Base-by-base conservation (phyloP, 2,329 filamentous ascomycete species). In the Xylaria sp. region DNA sequence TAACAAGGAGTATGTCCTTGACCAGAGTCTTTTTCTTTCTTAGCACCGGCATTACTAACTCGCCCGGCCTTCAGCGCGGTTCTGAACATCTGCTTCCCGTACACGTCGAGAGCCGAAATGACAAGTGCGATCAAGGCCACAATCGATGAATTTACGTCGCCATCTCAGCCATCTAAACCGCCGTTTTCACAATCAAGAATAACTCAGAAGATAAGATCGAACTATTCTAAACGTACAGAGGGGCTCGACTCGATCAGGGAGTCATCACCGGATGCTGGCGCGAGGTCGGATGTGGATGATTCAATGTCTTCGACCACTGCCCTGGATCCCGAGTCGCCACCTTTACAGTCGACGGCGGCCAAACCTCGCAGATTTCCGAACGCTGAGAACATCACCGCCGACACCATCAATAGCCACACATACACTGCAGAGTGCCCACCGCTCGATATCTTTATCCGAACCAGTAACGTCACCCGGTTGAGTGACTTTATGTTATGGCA, bases 401-500 rank as follows among this genome's bases (percentile, higher is more conserved):
- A 94, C 71, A 97, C 92, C 0, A 84, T 99, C 64, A 91, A 91
- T 63, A 89, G 90, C 69, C 94, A 98, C 81, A 93, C 97, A 83
- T 96, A 97, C 82, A 98, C 95, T 3, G 89, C 91, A 58, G 89
- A 90, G 63, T 91, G 92, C 71, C 96, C 96, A 18, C 96, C 96
- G 0, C 84, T 98, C 51, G 96, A 99, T 78, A 87, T 99, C 13
- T 90, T 99, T 64, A 88, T 99, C 60, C 90, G 96, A 60, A 99
- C 96, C 4, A 98, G 94, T 71, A 95, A 94, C 34, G 96, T 99
- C 15, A 92, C 94, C 80, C 88, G 96, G 58, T 84, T 99, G 68
- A 98, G 94, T 78, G 96, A 99, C 80, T 99, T 98, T 76, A 96
- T 99, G 94, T 89, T 99, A 41, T 99, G 96, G 96, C 96, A 99